Conservation (phyloP, 495 filamentous ascomycete genomes). For the Chaetomium cochliodes region DNA sequence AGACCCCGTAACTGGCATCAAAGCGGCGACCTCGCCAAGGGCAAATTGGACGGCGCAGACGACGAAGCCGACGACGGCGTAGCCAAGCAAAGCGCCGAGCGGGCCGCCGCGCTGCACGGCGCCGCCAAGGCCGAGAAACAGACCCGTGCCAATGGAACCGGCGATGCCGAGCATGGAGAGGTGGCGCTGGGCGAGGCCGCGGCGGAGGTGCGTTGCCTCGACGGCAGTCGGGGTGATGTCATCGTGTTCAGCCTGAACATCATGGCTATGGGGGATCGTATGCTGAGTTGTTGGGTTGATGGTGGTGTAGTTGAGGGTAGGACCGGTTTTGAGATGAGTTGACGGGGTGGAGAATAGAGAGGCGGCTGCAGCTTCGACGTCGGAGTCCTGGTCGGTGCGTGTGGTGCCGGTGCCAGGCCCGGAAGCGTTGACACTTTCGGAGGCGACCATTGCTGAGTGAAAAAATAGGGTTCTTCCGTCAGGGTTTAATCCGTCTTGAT, state of each 20-base stretch:
- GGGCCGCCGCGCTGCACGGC: constrained; percentile 50
- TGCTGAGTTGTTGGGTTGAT: background rate
- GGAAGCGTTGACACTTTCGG: background rate
- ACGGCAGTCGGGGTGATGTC: background rate
- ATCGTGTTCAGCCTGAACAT: background rate
- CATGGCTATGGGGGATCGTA: background rate
- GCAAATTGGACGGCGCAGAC: constrained; percentile 54
- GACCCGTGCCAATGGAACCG: constrained; percentile 55
- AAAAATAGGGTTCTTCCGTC: too few species aligned
- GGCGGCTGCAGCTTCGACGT: background rate
- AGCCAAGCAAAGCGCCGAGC: constrained; percentile 53
- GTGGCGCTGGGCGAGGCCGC: constrained; percentile 47
- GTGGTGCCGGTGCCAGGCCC: background rate
- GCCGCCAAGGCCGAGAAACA: constrained; percentile 51
- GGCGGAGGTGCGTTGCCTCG: constrained; percentile 30
- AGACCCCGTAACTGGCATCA: constrained; percentile 59
- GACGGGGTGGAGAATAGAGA: background rate
- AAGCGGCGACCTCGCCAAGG: constrained; percentile 61
- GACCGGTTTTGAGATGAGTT: background rate
- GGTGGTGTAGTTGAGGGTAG: background rate
- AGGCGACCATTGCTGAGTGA: background rate
- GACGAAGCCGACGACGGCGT: constrained; percentile 52
- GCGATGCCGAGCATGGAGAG: constrained; percentile 51
- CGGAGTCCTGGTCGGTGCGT: background rate
- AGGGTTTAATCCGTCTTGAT: too few species aligned